These are phyloP conservation scores for Rhodotorula mucilaginosa DNA, from an alignment of 1,284 basidiomycete species.

Conservation along the genomic window DNA sequence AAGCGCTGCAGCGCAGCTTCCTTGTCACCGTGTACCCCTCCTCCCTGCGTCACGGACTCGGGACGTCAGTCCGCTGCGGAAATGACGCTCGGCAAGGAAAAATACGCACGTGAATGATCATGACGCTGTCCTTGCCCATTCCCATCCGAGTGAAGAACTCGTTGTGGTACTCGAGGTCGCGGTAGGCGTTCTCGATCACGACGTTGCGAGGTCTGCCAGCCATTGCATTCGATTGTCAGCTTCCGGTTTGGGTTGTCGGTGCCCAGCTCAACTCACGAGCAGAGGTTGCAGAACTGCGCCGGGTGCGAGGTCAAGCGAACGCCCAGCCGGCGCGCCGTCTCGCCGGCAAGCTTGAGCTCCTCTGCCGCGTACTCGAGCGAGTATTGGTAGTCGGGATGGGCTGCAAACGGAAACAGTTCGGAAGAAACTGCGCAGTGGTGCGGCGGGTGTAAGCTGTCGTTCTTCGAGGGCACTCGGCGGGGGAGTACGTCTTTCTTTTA, in stretches of 20 bases:
- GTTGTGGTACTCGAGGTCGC: conserved; percentile 78
- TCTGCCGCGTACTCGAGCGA: conserved; percentile 65
- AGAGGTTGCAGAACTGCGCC: conserved; percentile 58
- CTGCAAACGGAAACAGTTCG: conserved; percentile 88
- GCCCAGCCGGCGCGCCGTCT: conserved; percentile 69
- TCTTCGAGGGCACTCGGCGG: too few relatives aligned
- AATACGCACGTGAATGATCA: conserved; percentile 64
- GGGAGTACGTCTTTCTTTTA: too few relatives aligned
- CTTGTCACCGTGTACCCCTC: conserved; percentile 80
- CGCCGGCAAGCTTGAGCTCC: conserved; percentile 62
- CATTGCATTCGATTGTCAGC: conserved; percentile 61
- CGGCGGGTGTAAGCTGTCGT: not conserved
- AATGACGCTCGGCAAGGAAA: too few relatives aligned
- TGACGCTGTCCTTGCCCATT: conserved; percentile 68
- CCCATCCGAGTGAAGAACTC: conserved; percentile 84
- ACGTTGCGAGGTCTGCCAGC: conserved; percentile 70
- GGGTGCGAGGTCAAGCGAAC: conserved; percentile 84
- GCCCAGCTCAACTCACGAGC: not conserved
- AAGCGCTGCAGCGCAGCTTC: conserved; percentile 66
- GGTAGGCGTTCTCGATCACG: conserved; percentile 70
- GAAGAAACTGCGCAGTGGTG: conserved; percentile 60
- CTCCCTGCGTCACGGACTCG: conserved; percentile 46
- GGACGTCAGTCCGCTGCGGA: not conserved
- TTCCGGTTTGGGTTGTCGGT: too few relatives aligned
- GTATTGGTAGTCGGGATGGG: conserved; percentile 76